These are phyloP conservation scores for Phytophthora aleatoria DNA, from an alignment of 352 stramenopile genomes.

Conservation along the genomic window DNA sequence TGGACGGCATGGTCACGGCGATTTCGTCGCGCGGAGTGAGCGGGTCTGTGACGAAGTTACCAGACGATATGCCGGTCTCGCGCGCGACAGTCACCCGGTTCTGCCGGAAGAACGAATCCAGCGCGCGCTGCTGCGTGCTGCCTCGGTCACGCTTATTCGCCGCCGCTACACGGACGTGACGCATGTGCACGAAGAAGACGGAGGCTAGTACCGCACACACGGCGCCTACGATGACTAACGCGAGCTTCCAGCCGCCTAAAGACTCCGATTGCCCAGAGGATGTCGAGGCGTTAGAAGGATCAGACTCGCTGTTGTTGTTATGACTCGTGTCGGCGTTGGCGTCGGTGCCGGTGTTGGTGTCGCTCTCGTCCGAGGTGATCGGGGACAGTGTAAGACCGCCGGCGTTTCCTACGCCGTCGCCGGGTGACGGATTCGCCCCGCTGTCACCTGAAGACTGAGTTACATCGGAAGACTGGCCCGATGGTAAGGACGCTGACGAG, in stretches of 20 bases:
- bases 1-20: conserved; percentile 30
- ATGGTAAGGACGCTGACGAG: not conserved
- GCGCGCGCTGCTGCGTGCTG: conserved; percentile 45
- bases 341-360: conserved; percentile 10
- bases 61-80: conserved; percentile 22
- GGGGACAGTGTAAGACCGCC: conserved; percentile 40
- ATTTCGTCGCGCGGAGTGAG: conserved; percentile 47
- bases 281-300: conserved; percentile 22
- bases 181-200: conserved; percentile 64
- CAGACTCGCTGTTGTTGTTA: conserved; percentile 6
- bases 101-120: conserved; percentile 61
- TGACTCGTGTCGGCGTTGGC: not conserved
- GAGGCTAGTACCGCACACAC: conserved; percentile 52
- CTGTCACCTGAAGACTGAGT: conserved; percentile 11
- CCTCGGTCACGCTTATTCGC: conserved; percentile 35
- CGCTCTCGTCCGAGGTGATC: conserved; percentile 33
- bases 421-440: conserved; percentile 6
- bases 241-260: conserved; percentile 44
- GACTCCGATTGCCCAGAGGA: conserved; percentile 23
- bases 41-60: conserved; percentile 33
- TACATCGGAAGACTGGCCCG: conserved; percentile 3
- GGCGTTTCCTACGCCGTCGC: conserved; percentile 17
- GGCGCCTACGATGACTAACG: conserved; percentile 49
- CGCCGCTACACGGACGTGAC: conserved; percentile 30
- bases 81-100: conserved; percentile 47